Evolutionary conservation across 306 rosid species (phyloP).

Genomic region (Gillenia trifoliata): DNA sequence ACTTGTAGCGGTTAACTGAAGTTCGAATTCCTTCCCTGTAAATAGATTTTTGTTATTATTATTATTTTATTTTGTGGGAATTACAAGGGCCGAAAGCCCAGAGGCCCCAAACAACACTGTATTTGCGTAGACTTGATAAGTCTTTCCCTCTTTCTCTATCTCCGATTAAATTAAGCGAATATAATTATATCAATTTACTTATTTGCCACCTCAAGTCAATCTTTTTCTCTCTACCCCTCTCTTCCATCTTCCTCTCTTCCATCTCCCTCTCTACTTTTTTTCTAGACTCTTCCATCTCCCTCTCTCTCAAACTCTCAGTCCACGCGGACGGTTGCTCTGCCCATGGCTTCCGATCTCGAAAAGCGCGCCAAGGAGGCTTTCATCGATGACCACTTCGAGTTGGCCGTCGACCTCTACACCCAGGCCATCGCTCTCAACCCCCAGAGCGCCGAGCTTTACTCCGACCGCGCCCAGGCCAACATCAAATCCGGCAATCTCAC

Average conservation of each 20-base stretch:
- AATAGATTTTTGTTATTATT: too few species aligned
- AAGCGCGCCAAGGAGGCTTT: conserved; percentile 67
- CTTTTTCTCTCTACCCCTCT: background rate
- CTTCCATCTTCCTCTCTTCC: conserved; percentile 12
- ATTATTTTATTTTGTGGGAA: too few species aligned
- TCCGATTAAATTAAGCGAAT: too few species aligned
- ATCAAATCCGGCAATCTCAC: conserved; percentile 62
- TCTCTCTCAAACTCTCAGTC: conserved; percentile 8
- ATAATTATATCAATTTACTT: too few species aligned
- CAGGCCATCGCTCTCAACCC: conserved; percentile 66
- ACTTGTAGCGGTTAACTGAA: too few species aligned
- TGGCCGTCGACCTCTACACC: conserved; percentile 55
- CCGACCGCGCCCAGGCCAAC: conserved; percentile 92
- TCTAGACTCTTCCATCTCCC: conserved; percentile 24
- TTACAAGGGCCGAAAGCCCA: too few species aligned
- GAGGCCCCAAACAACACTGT: too few species aligned
- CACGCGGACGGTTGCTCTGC: background rate
- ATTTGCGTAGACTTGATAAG: too few species aligned
- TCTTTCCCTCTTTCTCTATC: too few species aligned
- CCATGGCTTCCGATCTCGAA: conserved; percentile 86
- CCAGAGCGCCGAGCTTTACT: conserved; percentile 44
- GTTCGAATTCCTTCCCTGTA: too few species aligned
- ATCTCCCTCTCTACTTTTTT: background rate
- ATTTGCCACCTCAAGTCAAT: conserved; percentile 21
- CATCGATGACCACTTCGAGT: conserved; percentile 78